Base-by-base conservation (phyloP, 768 basidiomycete species). In the Cantharellus anzutake region DNA sequence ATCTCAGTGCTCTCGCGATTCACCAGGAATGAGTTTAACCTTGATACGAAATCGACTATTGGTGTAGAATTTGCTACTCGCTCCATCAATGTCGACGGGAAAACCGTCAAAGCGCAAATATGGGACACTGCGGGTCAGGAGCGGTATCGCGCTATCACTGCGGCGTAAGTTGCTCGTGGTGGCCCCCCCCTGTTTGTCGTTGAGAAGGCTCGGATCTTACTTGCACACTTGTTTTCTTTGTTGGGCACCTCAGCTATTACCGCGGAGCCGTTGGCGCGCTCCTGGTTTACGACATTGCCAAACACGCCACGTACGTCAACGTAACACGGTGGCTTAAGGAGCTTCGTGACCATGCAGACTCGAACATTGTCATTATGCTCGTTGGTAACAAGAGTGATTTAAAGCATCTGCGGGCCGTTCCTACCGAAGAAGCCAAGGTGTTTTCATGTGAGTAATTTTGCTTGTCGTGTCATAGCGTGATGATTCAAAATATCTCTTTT, bases 371-470 rank as follows among this genome's bases (percentile, higher is more conserved):
- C 58, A 94, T 94, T 69, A 92, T 92, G 89, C 79, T 93, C 42
- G 90, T 94, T 5, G 91, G 91, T 7, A 97, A 97, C 78, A 97
- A 99, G 84, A 92, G 89, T 70, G 96, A 99, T 79, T 82, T 99
- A 78, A 92, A 96, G 74, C 96, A 98, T 70, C 71, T 97, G 66
- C 76, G 96, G 64, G 94, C 93, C 50, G 93, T 98, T 42, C 85
- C 94, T 40, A 98, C 93, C 39, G 96, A 99, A 56, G 96, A 99
- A 76, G 94, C 93, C 56, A 96, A 89, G 76, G 74, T 75, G 5
- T 97, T 97, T 71, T 73, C 91, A 41, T 77, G 92, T 90, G 38
- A 4, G 48, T 34, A 34, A 11, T 39, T 16, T 37, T 41, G 4
- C 4, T 57, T 41, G 5, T n/a, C 57, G 34, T 42, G n/a, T 5